phyloP scores from a whole-genome alignment of 768 basidiomycete genomes.

The Lactifluus volemus region DNA sequence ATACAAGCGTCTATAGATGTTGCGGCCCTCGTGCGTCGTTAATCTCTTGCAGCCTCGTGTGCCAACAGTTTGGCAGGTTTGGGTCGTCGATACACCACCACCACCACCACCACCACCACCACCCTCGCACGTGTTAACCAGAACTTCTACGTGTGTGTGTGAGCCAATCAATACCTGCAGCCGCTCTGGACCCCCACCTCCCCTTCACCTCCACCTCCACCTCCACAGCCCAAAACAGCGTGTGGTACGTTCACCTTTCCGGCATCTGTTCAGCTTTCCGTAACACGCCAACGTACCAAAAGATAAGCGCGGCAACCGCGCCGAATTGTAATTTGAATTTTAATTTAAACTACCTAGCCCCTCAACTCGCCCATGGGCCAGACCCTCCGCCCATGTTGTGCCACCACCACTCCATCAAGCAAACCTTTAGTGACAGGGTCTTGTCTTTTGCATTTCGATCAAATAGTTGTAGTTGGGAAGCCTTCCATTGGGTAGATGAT shows the following conservation, averaged over 20 bases:
- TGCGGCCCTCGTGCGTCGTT: background rate
- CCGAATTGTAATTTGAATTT: background rate
- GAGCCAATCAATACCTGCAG: background rate
- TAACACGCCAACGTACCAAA: background rate
- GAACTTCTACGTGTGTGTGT: background rate
- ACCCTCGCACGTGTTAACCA: background rate
- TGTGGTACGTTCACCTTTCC: background rate
- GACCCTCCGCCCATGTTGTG: background rate
- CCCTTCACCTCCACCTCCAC: background rate
- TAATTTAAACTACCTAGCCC: background rate
- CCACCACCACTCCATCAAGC: background rate
- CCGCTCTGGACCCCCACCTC: slow-evolving; percentile 7
- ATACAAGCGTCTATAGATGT: too few species aligned
- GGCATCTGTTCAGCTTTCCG: background rate
- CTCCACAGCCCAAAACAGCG: background rate
- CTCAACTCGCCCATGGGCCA: background rate
- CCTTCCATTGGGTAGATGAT: background rate
- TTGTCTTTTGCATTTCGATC: background rate
- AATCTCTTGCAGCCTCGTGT: background rate
- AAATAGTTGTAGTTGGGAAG: background rate
- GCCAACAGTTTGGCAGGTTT: background rate
- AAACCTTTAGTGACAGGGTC: background rate
- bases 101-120: too few species aligned
- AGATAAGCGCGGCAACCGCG: background rate
- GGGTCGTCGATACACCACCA: too few species aligned